A percentile compares a stretch with the other conserved stretches of the same genome.
These are phyloP conservation scores for Sodiomyces alkalinus DNA, from an alignment of 2,329 filamentous ascomycete species.

Conservation along the genomic window DNA sequence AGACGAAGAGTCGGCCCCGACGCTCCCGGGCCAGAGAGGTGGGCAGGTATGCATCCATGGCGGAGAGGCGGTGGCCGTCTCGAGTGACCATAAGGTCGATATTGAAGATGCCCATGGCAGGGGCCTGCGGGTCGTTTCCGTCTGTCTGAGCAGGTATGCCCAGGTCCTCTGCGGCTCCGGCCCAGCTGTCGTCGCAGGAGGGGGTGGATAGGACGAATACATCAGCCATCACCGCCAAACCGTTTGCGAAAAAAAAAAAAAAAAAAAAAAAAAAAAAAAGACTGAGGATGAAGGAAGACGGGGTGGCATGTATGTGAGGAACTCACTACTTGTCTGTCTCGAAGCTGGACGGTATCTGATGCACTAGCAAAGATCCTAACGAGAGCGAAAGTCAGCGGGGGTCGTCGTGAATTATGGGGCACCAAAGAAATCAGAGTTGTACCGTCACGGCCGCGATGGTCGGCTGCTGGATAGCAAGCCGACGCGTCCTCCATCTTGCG, in stretches of 20 bases:
- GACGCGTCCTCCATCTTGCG: constrained; percentile 12
- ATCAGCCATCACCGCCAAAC: no score
- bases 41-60: constrained; percentile 14
- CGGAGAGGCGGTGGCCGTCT: constrained; percentile 11
- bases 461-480: constrained; percentile 3
- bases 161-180: constrained; percentile 11
- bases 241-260: no score
- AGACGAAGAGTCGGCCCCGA: constrained; percentile 12
- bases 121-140: constrained; percentile 13
- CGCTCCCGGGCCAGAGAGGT: constrained; percentile 9
- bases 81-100: constrained; percentile 14
- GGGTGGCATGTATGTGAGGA: no score
- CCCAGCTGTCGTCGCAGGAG: constrained; percentile 8
- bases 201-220: no score
- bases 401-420: not conserved
- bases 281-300: no score
- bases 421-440: not conserved
- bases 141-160: constrained; percentile 13
- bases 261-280: no score
- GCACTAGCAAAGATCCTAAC: no score
- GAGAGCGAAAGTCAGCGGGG: not conserved
- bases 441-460: constrained; percentile 13
- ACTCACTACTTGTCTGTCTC: no score
- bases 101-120: constrained; percentile 13
- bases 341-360: no score